Conservation (phyloP, 2,329 filamentous ascomycete species). For the Rutstroemia sp. region DNA sequence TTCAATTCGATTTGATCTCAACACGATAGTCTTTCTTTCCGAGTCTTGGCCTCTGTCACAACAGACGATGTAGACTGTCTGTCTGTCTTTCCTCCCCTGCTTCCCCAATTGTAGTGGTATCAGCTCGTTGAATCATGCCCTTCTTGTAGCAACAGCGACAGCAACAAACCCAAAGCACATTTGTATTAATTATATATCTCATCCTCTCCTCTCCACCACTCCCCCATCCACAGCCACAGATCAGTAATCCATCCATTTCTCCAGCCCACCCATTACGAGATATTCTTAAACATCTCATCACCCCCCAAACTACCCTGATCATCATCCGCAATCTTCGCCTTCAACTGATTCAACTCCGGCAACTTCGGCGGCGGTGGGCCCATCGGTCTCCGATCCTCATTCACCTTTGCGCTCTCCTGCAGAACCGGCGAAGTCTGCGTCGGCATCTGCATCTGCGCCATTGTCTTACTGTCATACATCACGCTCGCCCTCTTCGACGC, state of each 20-base stretch:
- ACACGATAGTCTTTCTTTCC: too few relatives aligned
- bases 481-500: constrained; percentile 18
- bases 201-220: constrained; percentile 15
- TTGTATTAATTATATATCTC: constrained; percentile 10
- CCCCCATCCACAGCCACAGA: constrained; percentile 19
- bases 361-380: constrained; percentile 29
- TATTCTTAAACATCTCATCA: constrained; percentile 32
- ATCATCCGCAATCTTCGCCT: constrained; percentile 24
- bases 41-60: too few relatives aligned
- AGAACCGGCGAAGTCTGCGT: background rate
- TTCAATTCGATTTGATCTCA: too few relatives aligned
- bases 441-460: background rate
- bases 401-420: constrained; percentile 14
- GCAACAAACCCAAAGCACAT: background rate
- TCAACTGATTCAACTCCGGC: constrained; percentile 29
- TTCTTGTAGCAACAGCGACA: constrained; percentile 4
- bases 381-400: constrained; percentile 13
- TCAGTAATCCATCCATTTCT: constrained; percentile 18
- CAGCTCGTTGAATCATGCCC: background rate
- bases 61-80: too few relatives aligned
- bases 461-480: constrained; percentile 9
- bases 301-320: constrained; percentile 27
- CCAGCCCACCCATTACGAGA: constrained; percentile 23
- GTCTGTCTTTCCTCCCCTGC: background rate
- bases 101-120: background rate